These are phyloP conservation scores for Typha latifolia DNA, from an alignment of 176 grass and related monocot genomes.

Conservation along the genomic window DNA sequence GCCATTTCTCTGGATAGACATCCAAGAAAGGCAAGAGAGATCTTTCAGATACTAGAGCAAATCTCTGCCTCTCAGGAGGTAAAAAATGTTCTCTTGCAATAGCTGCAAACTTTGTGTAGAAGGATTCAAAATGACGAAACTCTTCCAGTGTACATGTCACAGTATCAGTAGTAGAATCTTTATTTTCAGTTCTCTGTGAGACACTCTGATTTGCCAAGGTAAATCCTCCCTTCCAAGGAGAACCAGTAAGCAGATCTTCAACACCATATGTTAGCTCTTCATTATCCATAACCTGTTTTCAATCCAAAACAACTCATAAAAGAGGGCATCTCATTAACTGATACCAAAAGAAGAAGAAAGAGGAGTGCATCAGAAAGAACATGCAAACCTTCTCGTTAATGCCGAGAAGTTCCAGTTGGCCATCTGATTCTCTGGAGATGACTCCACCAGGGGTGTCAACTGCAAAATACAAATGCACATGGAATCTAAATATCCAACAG, in stretches of 20 bases:
- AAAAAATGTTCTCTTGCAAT: slow-evolving; percentile 79
- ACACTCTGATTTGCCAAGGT: slow-evolving; percentile 63
- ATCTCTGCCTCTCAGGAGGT: slow-evolving; percentile 66
- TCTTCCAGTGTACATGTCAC: slow-evolving; percentile 44
- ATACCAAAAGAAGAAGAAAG: slow-evolving; percentile 36
- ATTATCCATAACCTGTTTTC: slow-evolving; percentile 62
- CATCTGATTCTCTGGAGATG: slow-evolving; percentile 44
- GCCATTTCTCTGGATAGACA: slow-evolving; percentile 49
- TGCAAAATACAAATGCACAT: slow-evolving; percentile 40
- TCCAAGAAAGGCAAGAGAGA: slow-evolving; percentile 39
- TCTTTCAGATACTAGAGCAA: slow-evolving; percentile 59
- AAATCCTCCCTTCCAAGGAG: slow-evolving; percentile 63
- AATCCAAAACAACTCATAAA: slow-evolving; percentile 41
- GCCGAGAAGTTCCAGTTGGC: slow-evolving; percentile 39
- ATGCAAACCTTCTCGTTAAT: slow-evolving; percentile 36
- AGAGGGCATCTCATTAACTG: slow-evolving; percentile 15
- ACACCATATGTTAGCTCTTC: slow-evolving; percentile 49
- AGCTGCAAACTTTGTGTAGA: slow-evolving; percentile 60
- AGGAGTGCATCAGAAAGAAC: slow-evolving; percentile 41
- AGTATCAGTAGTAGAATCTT: slow-evolving; percentile 24
- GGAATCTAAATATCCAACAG: slow-evolving; percentile 22
- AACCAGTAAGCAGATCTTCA: slow-evolving; percentile 31
- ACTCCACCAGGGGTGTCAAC: slow-evolving; percentile 45
- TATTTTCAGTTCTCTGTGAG: slow-evolving; percentile 32
- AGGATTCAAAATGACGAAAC: slow-evolving; percentile 61